phyloP scores from a whole-genome alignment of 75 land plant genomes.

The Chamaecyparis obtusa region DNA sequence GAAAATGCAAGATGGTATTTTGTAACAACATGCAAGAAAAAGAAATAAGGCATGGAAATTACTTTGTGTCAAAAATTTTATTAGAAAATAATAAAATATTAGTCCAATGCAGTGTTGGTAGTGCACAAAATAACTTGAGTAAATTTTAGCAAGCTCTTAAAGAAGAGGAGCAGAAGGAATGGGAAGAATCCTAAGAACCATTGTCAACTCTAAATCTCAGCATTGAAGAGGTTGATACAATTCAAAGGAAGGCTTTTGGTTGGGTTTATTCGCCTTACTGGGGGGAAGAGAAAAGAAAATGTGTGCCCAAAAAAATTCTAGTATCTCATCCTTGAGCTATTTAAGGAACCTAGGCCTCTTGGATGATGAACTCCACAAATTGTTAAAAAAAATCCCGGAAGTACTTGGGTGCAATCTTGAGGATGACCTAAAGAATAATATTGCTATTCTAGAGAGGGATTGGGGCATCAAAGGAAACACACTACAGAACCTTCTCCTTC shows the following conservation, averaged over 20 bases:
- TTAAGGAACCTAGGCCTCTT: conserved; percentile 60
- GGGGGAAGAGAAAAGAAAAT: conserved; percentile 70
- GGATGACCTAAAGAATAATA: conserved; percentile 62
- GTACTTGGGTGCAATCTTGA: conserved; percentile 79
- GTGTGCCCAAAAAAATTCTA: conserved; percentile 45
- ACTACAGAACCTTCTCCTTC: conserved; percentile 63
- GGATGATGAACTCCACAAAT: conserved; percentile 60
- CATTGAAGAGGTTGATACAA: conserved; percentile 56
- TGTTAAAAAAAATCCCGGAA: conserved; percentile 92
- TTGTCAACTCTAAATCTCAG: conserved; percentile 47
- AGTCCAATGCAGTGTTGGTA: conserved; percentile 13
- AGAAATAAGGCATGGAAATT: not conserved
- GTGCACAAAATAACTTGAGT: conserved; percentile 2
- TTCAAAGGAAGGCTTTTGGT: conserved; percentile 83
- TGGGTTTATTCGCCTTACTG: conserved; percentile 81
- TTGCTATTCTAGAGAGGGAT: conserved; percentile 54
- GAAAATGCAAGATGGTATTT: not conserved
- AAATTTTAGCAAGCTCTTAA: not conserved
- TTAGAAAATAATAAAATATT: not conserved
- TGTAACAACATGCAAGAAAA: not conserved
- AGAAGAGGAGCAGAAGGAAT: conserved; percentile 48
- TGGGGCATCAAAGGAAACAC: conserved; percentile 92
- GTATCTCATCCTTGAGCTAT: conserved; percentile 48
- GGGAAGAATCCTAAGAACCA: conserved; percentile 55
- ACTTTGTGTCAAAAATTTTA: not conserved